phyloP scores from a whole-genome alignment of 371 early-diverging fungal species.

The Mortierella sp. region DNA sequence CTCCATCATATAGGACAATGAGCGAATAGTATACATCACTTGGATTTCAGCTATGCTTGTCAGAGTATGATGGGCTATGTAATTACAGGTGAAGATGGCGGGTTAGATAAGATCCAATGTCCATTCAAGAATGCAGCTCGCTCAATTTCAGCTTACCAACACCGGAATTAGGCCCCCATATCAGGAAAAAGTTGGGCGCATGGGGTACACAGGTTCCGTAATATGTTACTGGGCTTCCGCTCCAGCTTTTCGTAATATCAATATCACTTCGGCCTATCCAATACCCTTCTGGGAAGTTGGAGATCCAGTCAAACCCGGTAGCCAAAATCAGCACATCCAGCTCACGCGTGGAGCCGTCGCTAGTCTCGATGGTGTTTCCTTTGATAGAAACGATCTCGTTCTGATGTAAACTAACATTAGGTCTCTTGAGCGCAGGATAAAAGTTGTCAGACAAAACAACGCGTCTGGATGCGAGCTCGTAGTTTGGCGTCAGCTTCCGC shows the following conservation, averaged over 20 bases:
- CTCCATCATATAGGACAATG: constrained; percentile 54
- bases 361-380: constrained; percentile 24
- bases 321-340: constrained; percentile 43
- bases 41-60: constrained; percentile 39
- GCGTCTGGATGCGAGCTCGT: constrained; percentile 33
- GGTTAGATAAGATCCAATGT: background rate
- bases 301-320: constrained; percentile 42
- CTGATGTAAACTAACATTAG: constrained; percentile 31
- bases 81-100: background rate
- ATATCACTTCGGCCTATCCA: constrained; percentile 26
- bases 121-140: background rate
- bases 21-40: constrained; percentile 31
- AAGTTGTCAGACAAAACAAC: constrained; percentile 39
- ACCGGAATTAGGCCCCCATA: constrained; percentile 49
- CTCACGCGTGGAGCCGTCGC: constrained; percentile 30
- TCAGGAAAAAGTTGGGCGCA: constrained; percentile 48
- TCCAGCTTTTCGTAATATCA: constrained; percentile 40
- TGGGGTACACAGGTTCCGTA: constrained; percentile 37
- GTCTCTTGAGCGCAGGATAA: constrained; percentile 26
- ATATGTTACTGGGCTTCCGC: constrained; percentile 34
- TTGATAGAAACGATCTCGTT: constrained; percentile 22
- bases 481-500: constrained; percentile 34
- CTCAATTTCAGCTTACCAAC: constrained; percentile 20
- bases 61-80: constrained; percentile 31
- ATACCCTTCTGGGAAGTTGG: constrained; percentile 25